Conservation (phyloP, 2,329 filamentous ascomycete genomes). For the Polytolypa hystricis region DNA sequence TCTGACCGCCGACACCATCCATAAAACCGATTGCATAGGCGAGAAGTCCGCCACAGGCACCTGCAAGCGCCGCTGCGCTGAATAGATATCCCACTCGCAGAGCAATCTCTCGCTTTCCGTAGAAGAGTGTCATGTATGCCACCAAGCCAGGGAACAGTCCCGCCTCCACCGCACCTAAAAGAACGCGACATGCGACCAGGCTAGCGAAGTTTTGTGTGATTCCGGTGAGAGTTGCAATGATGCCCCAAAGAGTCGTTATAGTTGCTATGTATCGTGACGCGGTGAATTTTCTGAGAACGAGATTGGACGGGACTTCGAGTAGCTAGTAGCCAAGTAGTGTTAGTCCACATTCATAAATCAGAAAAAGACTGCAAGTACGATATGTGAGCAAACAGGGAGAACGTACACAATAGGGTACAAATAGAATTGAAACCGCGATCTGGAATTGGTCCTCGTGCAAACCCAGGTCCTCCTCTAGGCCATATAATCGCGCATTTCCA, state of each 20-base stretch:
- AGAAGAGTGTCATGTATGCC: constrained; percentile 65
- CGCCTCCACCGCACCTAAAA: constrained; percentile 59
- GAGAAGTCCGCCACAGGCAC: constrained; percentile 60
- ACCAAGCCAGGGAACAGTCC: constrained; percentile 58
- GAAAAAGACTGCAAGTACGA: constrained; percentile 6
- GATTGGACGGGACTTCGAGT: constrained; percentile 55
- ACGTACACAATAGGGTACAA: constrained; percentile 50
- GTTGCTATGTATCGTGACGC: constrained; percentile 46
- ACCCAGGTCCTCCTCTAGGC: constrained; percentile 51
- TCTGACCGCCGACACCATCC: constrained; percentile 53
- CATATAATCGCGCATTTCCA: constrained; percentile 57
- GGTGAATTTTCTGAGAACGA: constrained; percentile 52
- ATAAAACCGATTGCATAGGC: constrained; percentile 65
- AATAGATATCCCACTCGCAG: constrained; percentile 64
- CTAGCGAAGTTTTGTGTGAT: constrained; percentile 54
- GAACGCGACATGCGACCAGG: constrained; percentile 56
- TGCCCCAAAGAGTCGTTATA: constrained; percentile 51
- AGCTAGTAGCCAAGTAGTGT: constrained; percentile 17
- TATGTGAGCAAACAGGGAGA: neutral
- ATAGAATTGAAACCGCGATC: constrained; percentile 54
- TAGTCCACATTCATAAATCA: constrained; percentile 9
- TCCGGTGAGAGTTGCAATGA: constrained; percentile 44
- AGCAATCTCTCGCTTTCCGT: constrained; percentile 61
- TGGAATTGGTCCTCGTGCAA: constrained; percentile 58
- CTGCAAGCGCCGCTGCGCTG: constrained; percentile 52